phyloP scores from a whole-genome alignment of 1,139 yeast genomes.

The Pichia sp. region DNA sequence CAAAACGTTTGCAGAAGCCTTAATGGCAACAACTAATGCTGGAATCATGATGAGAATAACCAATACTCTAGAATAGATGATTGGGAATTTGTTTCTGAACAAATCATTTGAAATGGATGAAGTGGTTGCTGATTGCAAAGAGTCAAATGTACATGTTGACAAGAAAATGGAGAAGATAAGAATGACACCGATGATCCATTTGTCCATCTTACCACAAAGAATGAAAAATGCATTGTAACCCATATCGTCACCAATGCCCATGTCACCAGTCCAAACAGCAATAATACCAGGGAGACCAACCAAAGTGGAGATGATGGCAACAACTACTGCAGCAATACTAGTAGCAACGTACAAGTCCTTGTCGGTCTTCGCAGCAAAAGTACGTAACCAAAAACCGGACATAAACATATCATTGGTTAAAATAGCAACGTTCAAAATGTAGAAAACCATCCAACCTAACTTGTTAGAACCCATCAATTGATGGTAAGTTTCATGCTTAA shows the following conservation, averaged over 20 bases:
- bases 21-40: conserved; percentile 72
- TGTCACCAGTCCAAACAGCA: conserved; percentile 85
- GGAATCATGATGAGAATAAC: conserved; percentile 79
- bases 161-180: conserved; percentile 65
- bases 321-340: conserved; percentile 61
- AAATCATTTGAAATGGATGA: conserved; percentile 85
- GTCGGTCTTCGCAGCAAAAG: conserved; percentile 80
- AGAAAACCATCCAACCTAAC: conserved; percentile 85
- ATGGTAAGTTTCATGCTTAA: conserved; percentile 55
- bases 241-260: conserved; percentile 49
- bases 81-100: conserved; percentile 70
- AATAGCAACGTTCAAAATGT: conserved; percentile 79
- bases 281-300: conserved; percentile 80
- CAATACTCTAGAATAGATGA: conserved; percentile 60
- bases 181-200: conserved; percentile 81
- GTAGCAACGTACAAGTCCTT: conserved; percentile 73
- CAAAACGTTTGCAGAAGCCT: conserved; percentile 73
- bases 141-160: conserved; percentile 86
- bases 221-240: conserved; percentile 66
- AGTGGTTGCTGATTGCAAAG: conserved; percentile 82
- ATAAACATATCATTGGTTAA: conserved; percentile 85
- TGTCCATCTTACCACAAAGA: conserved; percentile 66
- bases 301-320: conserved; percentile 57
- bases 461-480: conserved; percentile 49
- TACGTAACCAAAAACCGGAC: conserved; percentile 91